Percentiles rank a stretch among this genome's conserved stretches.
Conservation (phyloP, 257 asterid genomes). For the Salvia miltiorrhiza region DNA sequence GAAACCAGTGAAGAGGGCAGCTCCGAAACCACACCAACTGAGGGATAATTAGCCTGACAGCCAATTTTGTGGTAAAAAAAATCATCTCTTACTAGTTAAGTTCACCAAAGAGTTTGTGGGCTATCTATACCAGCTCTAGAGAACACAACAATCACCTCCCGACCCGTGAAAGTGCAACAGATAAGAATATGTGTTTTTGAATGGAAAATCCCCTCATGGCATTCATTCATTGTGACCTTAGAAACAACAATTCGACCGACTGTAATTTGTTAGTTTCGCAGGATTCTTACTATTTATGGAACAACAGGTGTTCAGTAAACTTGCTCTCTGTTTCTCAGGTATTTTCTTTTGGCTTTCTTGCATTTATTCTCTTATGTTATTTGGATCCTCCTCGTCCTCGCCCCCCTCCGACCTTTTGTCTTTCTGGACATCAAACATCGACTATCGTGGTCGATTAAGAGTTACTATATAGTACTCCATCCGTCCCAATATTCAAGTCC, state of each 20-base stretch:
- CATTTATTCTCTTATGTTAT: background rate
- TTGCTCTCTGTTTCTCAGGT: background rate
- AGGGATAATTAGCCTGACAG: constrained; percentile 25
- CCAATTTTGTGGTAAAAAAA: constrained; percentile 30
- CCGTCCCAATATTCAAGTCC: too few species aligned
- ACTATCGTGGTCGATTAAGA: background rate
- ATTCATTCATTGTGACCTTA: background rate
- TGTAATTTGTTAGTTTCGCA: background rate
- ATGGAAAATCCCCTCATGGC: background rate
- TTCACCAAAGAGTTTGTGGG: constrained; percentile 15
- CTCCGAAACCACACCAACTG: constrained; percentile 31
- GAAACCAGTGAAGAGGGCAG: constrained; percentile 31
- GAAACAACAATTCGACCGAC: background rate
- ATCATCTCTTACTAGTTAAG: background rate
- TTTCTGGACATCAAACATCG: background rate
- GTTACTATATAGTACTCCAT: too few species aligned
- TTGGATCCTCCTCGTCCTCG: background rate
- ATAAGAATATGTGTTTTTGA: constrained; percentile 3
- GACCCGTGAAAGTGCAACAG: constrained; percentile 14
- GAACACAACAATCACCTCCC: constrained; percentile 2
- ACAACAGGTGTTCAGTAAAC: background rate
- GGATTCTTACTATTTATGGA: background rate
- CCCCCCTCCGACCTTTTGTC: background rate
- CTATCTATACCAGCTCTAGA: constrained; percentile 3
- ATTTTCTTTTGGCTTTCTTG: background rate